Evolutionary conservation across 768 basidiomycete genomes (phyloP).

Genomic region (Lactarius hatsudake): DNA sequence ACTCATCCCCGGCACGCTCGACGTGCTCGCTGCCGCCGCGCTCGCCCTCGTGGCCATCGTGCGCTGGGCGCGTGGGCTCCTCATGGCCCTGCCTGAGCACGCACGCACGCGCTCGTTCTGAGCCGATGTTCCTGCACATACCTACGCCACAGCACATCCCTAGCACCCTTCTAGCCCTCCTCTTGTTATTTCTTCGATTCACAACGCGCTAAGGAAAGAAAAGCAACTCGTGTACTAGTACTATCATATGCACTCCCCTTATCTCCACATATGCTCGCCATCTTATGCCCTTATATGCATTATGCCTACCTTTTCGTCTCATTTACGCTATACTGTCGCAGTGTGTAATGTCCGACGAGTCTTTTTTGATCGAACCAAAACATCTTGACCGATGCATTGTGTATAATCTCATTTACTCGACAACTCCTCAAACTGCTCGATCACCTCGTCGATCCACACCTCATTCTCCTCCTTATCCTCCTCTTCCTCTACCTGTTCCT

Average conservation of each 20-base stretch:
- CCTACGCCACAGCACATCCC: neutral
- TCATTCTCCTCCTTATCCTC: slow-evolving; percentile 85
- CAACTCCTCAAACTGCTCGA: slow-evolving; percentile 83
- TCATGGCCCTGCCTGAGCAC: neutral
- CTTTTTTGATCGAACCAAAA: neutral
- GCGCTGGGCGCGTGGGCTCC: slow-evolving; percentile 4
- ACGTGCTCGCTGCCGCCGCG: neutral
- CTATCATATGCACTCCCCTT: neutral
- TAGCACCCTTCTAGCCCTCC: neutral
- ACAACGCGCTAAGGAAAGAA: neutral
- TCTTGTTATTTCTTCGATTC: neutral
- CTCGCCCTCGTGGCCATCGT: neutral
- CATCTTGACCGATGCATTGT: neutral
- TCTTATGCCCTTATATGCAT: neutral
- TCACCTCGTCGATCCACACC: slow-evolving; percentile 90
- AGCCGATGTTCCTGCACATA: neutral
- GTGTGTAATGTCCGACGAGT: neutral
- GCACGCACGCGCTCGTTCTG: slow-evolving; percentile 6
- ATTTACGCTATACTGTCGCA: neutral
- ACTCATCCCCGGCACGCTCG: slow-evolving; percentile 14
- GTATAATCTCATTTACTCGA: slow-evolving; percentile 39
- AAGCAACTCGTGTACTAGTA: neutral
- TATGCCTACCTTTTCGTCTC: neutral
- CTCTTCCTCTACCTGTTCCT: slow-evolving; percentile 66
- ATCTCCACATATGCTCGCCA: neutral